Evolutionary conservation across 106 monocot genomes (phyloP).

Genomic region (Ottelia alismoides): DNA sequence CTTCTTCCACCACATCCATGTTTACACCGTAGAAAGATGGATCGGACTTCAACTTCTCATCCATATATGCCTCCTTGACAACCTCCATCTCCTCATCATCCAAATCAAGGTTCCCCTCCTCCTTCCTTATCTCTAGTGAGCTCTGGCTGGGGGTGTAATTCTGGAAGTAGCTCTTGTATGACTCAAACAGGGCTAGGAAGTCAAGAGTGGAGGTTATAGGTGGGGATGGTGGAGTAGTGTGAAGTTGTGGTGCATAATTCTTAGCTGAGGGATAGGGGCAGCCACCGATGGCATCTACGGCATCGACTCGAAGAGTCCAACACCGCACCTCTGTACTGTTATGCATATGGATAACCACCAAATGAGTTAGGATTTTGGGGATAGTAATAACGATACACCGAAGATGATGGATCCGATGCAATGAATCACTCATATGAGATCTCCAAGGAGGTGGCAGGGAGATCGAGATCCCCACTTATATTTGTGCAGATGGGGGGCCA

Average conservation of each 20-base stretch:
- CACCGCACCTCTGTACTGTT: constrained; percentile 1
- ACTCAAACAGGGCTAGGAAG: constrained; percentile 57
- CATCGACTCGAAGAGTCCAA: not conserved
- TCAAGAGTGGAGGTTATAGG: constrained; percentile 49
- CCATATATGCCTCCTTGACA: constrained; percentile 66
- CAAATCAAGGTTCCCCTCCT: constrained; percentile 84
- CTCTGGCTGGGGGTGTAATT: constrained; percentile 56
- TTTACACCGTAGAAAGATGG: constrained; percentile 27
- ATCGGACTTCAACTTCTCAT: constrained; percentile 18
- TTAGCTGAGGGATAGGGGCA: not conserved
- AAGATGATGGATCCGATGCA: not conserved
- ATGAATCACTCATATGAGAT: too few relatives aligned
- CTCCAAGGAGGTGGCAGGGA: too few relatives aligned
- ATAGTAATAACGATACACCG: not conserved
- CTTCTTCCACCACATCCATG: constrained; percentile 18
- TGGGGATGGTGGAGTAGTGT: constrained; percentile 50
- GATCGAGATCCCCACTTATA: too few relatives aligned
- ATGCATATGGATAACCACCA: not conserved
- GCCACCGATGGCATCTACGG: not conserved
- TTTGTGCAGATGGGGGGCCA: too few relatives aligned
- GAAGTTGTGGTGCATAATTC: constrained; percentile 17
- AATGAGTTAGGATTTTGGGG: not conserved
- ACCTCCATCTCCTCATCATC: constrained; percentile 47
- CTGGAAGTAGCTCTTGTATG: constrained; percentile 30
- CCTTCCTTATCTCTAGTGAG: constrained; percentile 67